Evolutionary conservation across 495 filamentous ascomycete species (phyloP), one percentile per base, ranked within the genome.

Genomic region (Penicillium macrosclerotiorum): DNA sequence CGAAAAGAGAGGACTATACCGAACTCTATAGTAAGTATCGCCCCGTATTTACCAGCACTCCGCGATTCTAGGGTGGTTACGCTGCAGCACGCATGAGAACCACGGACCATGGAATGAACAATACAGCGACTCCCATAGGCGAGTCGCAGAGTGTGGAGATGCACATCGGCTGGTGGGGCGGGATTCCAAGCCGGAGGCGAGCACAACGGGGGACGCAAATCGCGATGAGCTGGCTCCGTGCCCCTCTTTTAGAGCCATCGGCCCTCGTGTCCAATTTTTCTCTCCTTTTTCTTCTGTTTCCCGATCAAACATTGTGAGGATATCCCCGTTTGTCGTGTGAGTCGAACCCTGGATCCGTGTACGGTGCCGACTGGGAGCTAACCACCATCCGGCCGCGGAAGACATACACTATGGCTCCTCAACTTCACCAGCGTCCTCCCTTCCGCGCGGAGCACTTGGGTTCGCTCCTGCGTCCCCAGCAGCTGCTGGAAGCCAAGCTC

Each of bases 381-480:
- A 38, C 12, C n/a, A n/a, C n/a, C n/a, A n/a, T n/a, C 3, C 13
- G 19, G 6, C 1, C 6, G 19, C 17, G 2, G 12, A 19, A 16
- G 8, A 23, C 11, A 34, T 34, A 31, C 32, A 42, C 53, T 23
- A 72, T 72, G 68, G 55, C 63, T 37, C 59, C 59, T 51, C 57
- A 63, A 51, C 57, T 77, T 37, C 77, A 79, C 61, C 79, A 75
- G 62, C 71, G 73, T 24, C 85, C 86, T 33, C 87, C 89, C 13
- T 92, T 90, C 69, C 80, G 86, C 50, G 89, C 87, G 35, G 89
- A 92, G 73, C 88, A 92, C 56, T 70, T 95, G 51, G 89, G 89
- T 52, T 91, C 86, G 22, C 80, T 93, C 16, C 79, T 91, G 16
- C 82, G 89, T 13, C 87, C 88, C 30, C 64, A 86, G 31, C 57